Percentiles rank a stretch among this genome's conserved stretches.
Conservation (phyloP, 305 asterid species). For the Rubia peregrina region DNA sequence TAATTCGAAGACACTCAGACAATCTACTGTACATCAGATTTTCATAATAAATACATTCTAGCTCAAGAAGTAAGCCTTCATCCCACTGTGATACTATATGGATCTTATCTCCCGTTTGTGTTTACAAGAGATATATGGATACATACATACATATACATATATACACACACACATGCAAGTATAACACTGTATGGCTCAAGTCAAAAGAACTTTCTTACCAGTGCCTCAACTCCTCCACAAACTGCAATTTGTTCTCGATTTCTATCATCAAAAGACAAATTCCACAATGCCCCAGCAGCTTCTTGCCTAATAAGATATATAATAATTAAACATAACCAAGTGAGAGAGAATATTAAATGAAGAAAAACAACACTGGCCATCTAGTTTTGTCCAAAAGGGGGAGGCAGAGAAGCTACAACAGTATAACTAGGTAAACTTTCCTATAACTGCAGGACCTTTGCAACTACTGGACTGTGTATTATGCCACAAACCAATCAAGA, state of each 20-base stretch:
- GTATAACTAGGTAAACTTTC: neutral
- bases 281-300: slow-evolving; percentile 99
- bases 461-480: neutral
- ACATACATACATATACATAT: no score
- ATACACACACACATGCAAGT: neutral
- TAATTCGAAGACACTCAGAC: neutral
- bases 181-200: neutral
- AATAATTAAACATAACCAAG: slow-evolving; percentile 2
- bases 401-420: neutral
- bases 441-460: neutral
- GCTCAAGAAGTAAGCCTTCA: neutral
- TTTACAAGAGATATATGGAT: neutral
- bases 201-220: slow-evolving; percentile 42
- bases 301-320: slow-evolving; percentile 57
- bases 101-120: neutral
- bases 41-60: neutral
- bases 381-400: neutral
- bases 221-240: slow-evolving; percentile 89
- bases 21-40: neutral
- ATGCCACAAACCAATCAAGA: neutral
- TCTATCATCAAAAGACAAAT: slow-evolving; percentile 89
- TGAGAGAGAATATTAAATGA: neutral
- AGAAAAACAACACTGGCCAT: neutral
- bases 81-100: no score
- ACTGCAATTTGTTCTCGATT: slow-evolving; percentile 94